Evolutionary conservation across 495 filamentous ascomycete species (phyloP).

Genomic region (Xylaria curta): DNA sequence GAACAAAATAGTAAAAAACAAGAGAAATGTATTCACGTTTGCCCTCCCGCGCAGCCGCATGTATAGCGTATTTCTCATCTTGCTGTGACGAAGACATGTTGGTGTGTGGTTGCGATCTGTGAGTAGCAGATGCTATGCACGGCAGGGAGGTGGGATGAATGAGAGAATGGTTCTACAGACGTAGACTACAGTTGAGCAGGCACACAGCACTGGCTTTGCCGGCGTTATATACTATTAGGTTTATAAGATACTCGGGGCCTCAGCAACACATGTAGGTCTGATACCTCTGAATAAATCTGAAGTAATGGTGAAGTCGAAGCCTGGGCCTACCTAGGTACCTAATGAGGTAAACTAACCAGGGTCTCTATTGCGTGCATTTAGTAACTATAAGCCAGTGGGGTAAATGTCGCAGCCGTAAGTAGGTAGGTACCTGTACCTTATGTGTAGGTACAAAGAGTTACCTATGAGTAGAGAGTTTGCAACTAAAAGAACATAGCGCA

Average conservation of each 20-base stretch:
- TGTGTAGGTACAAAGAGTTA: background rate
- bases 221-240: background rate
- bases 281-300: background rate
- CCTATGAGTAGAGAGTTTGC: background rate
- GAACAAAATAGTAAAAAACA: constrained; percentile 25
- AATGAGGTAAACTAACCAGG: constrained; percentile 10
- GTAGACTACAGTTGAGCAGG: background rate
- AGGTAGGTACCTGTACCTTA: background rate
- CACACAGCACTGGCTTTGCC: background rate
- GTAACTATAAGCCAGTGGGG: background rate
- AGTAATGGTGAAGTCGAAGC: background rate
- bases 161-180: background rate
- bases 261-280: background rate
- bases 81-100: constrained; percentile 27
- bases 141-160: background rate
- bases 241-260: background rate
- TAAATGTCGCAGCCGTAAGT: background rate
- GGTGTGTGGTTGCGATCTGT: background rate
- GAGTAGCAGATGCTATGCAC: background rate
- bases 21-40: constrained; percentile 63
- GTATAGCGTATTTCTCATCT: constrained; percentile 74
- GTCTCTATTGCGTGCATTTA: constrained; percentile 3
- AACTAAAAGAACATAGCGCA: background rate
- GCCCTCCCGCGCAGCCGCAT: constrained; percentile 88
- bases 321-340: too few species aligned